A percentile compares a stretch with the other conserved stretches of the same genome.
Evolutionary conservation across 768 basidiomycete species (phyloP).

Genomic region (Termitomyces sp.): DNA sequence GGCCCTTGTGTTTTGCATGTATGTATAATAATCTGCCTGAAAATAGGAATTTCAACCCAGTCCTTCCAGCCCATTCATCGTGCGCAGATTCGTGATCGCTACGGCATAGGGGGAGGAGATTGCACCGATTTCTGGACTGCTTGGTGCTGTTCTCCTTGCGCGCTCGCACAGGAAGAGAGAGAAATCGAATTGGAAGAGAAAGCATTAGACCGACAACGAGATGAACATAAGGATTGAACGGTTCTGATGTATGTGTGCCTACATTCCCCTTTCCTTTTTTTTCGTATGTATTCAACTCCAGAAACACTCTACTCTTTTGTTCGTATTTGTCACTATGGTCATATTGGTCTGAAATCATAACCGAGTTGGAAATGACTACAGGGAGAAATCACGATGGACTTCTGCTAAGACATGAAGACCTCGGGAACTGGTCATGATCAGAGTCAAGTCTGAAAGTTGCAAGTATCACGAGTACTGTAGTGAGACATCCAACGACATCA

Average conservation of each 20-base stretch:
- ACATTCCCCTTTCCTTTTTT: neutral
- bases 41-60: too few species aligned
- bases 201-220: conserved; percentile 13
- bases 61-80: neutral
- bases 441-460: neutral
- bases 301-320: neutral
- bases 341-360: neutral
- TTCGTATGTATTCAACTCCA: too few species aligned
- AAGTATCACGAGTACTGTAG: neutral
- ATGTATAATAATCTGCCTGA: neutral
- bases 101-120: conserved; percentile 29
- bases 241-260: too few species aligned
- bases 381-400: neutral
- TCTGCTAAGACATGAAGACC: neutral
- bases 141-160: conserved; percentile 34
- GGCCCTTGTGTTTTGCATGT: conserved; percentile 29
- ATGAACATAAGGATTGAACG: conserved; percentile 7
- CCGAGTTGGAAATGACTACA: neutral
- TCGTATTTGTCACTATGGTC: neutral
- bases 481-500: neutral
- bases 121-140: conserved; percentile 25
- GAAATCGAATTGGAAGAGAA: conserved; percentile 37
- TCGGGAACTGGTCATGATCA: neutral
- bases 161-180: conserved; percentile 34
- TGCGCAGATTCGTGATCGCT: conserved; percentile 25